Evolutionary conservation across 179 eudicot species (phyloP).

Genomic region (Camellia oleifera): DNA sequence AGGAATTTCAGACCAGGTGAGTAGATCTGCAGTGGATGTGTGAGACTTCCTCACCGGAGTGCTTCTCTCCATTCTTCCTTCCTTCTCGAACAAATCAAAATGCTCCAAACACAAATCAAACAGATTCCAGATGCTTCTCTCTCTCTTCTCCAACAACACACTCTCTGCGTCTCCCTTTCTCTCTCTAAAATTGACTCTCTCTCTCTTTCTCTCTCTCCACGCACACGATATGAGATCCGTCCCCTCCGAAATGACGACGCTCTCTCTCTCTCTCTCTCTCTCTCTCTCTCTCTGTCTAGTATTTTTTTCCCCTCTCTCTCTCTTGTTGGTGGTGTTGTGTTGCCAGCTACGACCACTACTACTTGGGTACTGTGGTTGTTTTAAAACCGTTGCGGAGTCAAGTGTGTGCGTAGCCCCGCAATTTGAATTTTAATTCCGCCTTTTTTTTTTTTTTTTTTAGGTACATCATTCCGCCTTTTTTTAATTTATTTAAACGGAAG

Average conservation of each 20-base stretch:
- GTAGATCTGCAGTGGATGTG: slow-evolving; percentile 90
- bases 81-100: neutral
- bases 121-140: slow-evolving; percentile 10
- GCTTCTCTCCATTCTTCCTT: slow-evolving; percentile 45
- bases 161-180: neutral
- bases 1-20: slow-evolving; percentile 81
- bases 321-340: neutral
- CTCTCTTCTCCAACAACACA: neutral
- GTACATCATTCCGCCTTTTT: no score
- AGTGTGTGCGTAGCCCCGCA: neutral
- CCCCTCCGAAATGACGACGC: slow-evolving; percentile 13
- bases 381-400: neutral
- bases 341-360: neutral
- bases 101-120: neutral
- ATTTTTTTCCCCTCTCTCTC: slow-evolving; percentile 1
- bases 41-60: slow-evolving; percentile 77
- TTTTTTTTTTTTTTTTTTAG: no score
- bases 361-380: neutral
- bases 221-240: slow-evolving; percentile 12
- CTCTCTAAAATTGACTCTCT: neutral
- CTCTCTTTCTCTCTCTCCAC: slow-evolving; percentile 13
- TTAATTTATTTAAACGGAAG: neutral
- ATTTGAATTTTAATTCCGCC: slow-evolving; percentile 20
- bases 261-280: neutral
- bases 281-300: slow-evolving; percentile 2